Evolutionary conservation across 441 rosid species (phyloP), one percentile per base, ranked within the genome.

Genomic region (Croton setiger): DNA sequence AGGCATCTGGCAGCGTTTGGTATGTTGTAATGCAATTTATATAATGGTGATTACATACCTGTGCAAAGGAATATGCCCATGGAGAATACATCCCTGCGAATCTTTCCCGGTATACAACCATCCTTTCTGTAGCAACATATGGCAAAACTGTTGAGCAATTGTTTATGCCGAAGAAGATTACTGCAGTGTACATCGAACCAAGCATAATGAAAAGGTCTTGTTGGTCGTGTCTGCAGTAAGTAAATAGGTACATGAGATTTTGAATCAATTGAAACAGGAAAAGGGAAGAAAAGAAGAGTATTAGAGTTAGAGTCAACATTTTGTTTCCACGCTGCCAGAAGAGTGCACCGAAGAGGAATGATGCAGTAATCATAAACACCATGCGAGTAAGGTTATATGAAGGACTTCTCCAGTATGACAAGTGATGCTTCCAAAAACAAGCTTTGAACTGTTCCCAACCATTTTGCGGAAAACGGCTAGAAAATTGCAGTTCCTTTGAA

Each of bases 321-420:
- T 79, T 69, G 67, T 76, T 70, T 59, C 86, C 93, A 67, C 73
- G 79, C 72, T 87, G 78, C 97, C 93, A 88, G 72, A 86, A 87
- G 63, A 88, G 77, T 54, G 78, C 15, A 65, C 91, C 86, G 67
- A 79, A 84, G 8, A 87, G 57, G 61, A 73, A 20, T 48, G 92
- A 82, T 37, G 74, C 71, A 20, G 58, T 60, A 0, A 56, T 36
- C 43, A 75, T 75, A 72, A 21, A 82, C 55, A 77, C 12, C 14
- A 87, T 39, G 72, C 95, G 93, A 15, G 73, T 72, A 37, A 91
- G 68, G 74, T 91, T 91, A 69, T 87, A 83, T 0, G 82, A 74
- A 60, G 97, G 90, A 78, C 81, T 86, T 82, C 95, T 82, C 95
- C 95, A 91, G 60, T 91, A 88, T 4, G 93, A 88, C 74, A 83